Evolutionary conservation across 2,329 filamentous ascomycete genomes (phyloP), one percentile per base, ranked within the genome.

Genomic region (Monosporascus cannonballus): DNA sequence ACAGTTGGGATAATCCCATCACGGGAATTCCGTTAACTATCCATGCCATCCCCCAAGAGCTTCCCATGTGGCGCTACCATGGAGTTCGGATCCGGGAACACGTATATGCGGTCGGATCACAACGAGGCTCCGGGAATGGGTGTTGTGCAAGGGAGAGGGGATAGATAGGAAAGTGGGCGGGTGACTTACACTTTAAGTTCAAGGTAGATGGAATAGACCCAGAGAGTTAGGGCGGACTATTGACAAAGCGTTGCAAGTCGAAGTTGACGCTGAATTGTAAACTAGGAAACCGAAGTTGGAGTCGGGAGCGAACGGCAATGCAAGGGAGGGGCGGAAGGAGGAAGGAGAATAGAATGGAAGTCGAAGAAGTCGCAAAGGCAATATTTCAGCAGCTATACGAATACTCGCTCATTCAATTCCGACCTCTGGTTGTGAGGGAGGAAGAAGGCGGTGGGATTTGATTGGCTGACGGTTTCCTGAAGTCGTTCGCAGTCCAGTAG

Each of bases 371-470:
- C 42, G 42, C 11, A 58, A 62, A 56, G 70, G 70, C 70, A 69
- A 69, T 72, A 70, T 72, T 71, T 62, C 70, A 72, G 70, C 70
- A 71, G 65, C 70, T 61, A 59, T 65, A 66, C 61, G 59, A 61
- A 56, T 46, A 24, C 42, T 27, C 42, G 22, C 42, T 46, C 22
- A 25, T 25, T n/a, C 20, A 46, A 46, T 46, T 9, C 39, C 18
- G 14, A 42, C 18, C 39, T 34, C 39, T 24, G n/a, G 18, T 24
- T 5, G 22, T 46, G 42, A 27, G 22, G 14, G 42, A 46, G 8
- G 42, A 17, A 27, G 42, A 27, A 46, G 42, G 25, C 4, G 25
- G 42, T 27, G 11, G 17, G n/a, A 14, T 9, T 34, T 25, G 24
- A 27, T 46, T 27, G 22, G 30, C 42, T 17, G 42, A 25, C 42